Base-by-base conservation (phyloP, 805 yeast genomes). In the Zygoascus tannicola region DNA sequence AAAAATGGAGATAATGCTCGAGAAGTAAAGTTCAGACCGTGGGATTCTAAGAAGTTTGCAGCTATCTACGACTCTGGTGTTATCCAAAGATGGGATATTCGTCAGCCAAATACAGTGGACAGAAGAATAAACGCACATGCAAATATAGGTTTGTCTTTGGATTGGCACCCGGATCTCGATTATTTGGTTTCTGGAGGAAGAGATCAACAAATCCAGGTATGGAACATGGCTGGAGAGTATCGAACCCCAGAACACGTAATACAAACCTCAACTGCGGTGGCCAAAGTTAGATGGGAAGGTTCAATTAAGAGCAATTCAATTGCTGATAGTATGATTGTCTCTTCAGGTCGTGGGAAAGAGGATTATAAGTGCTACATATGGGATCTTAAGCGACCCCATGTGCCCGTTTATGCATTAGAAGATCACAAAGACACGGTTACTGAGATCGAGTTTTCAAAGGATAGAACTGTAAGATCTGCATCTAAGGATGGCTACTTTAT, bases 101-200 rank as follows among this genome's bases (percentile, higher is more conserved):
- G 97, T 45, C 73, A 74, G 32, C 80, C 90, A 3, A 53, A 62
- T 10, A 67, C 66, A 40, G 68, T 68, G 40, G 97, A 90, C 54
- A 68, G 80, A 41, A 78, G 80, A 47, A 72, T 92, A 58, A 84
- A 81, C 54, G 94, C 95, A 2, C 97, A 90, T 58, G 75, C 86
- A 2, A 95, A 95, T 0, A 94, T 95, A 2, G 97, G 95, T 0
- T 66, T 88, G 15, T 76, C 94, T 3, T 62, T 92, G 3, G 87
- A 85, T 54, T 87, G 95, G 80, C 95, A 88, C 57, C 94, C 94
- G 0, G 80, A 78, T 32, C 59, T 71, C 32, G 95, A 88, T 50
- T 84, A 80, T 54, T 74, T 92, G 18, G 80, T 81, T 4, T 85
- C 95, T 18, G 97, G 97, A 14, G 98, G 98, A 5, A 71, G 97